Evolutionary conservation across 202 grass and related monocot genomes (phyloP).

Genomic region (Carex sylvatica): DNA sequence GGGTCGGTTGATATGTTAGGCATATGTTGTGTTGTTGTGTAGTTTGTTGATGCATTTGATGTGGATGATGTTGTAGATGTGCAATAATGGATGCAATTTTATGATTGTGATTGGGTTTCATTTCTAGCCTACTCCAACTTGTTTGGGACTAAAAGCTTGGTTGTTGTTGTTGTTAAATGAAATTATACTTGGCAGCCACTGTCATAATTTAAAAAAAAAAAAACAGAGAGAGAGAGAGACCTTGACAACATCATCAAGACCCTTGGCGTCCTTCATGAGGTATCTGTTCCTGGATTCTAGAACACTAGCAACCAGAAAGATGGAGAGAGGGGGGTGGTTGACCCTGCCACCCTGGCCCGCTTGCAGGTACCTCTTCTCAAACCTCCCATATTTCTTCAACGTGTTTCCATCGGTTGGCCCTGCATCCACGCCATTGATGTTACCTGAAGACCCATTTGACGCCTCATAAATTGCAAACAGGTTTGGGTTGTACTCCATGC

Average conservation of each 20-base stretch:
- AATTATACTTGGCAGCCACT: no score
- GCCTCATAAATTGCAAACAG: conserved; percentile 71
- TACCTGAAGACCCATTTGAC: conserved; percentile 22
- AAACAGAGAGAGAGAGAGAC: conserved; percentile 31
- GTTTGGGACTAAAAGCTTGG: no score
- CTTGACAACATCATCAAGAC: conserved; percentile 92
- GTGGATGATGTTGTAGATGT: no score
- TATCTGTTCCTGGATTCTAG: conserved; percentile 68
- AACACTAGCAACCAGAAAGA: conserved; percentile 91
- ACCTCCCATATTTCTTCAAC: conserved; percentile 70
- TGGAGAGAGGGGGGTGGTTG: conserved; percentile 47
- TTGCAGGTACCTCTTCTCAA: conserved; percentile 65
- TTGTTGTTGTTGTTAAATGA: no score
- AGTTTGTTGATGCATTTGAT: no score
- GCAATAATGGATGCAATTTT: no score
- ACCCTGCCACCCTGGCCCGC: conserved; percentile 33
- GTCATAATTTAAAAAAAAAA: no score
- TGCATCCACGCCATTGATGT: neutral
- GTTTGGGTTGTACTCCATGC: conserved; percentile 97
- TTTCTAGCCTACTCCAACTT: no score
- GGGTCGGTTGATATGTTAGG: no score
- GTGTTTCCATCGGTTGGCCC: conserved; percentile 41
- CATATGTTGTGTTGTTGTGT: no score
- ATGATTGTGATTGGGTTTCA: no score
- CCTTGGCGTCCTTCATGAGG: conserved; percentile 74